Percentiles rank a stretch among this genome's conserved stretches.
Evolutionary conservation across 2,329 filamentous ascomycete genomes (phyloP).

Genomic region (Phyllosticta capitalensis): DNA sequence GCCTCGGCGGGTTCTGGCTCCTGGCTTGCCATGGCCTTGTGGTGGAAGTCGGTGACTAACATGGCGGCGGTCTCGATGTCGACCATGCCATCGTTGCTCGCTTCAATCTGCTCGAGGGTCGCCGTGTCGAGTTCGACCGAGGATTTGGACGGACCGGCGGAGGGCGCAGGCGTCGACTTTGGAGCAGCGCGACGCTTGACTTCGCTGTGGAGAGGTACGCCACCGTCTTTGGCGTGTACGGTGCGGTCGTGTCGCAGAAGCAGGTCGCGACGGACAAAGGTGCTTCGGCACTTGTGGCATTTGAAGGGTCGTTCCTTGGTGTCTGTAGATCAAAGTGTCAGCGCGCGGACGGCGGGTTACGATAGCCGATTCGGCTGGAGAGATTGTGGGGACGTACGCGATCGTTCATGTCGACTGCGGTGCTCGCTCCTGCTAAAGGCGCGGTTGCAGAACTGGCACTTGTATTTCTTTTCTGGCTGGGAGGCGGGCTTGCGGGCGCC

Average conservation of each 20-base stretch:
- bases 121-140: slow-evolving; percentile 74
- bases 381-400: slow-evolving; percentile 61
- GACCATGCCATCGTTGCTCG: slow-evolving; percentile 79
- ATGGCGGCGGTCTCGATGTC: slow-evolving; percentile 96
- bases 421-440: slow-evolving; percentile 97
- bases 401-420: slow-evolving; percentile 91
- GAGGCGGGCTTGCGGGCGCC: slow-evolving; percentile 62
- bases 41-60: slow-evolving; percentile 96
- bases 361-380: neutral
- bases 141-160: slow-evolving; percentile 61
- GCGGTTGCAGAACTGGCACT: slow-evolving; percentile 96
- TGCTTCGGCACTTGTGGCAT: slow-evolving; percentile 95
- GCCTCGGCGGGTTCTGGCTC: slow-evolving; percentile 45
- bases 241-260: slow-evolving; percentile 95
- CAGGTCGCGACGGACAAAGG: slow-evolving; percentile 93
- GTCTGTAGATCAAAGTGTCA: slow-evolving; percentile 47
- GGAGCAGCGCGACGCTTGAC: slow-evolving; percentile 72
- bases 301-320: slow-evolving; percentile 99
- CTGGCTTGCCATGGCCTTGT: slow-evolving; percentile 80
- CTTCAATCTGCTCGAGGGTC: slow-evolving; percentile 85
- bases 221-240: slow-evolving; percentile 96
- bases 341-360: neutral
- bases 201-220: slow-evolving; percentile 86
- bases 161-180: slow-evolving; percentile 50
- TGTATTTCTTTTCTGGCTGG: slow-evolving; percentile 95